Evolutionary conservation across 306 rosid species (phyloP).

Genomic region (Benincasa hispida): DNA sequence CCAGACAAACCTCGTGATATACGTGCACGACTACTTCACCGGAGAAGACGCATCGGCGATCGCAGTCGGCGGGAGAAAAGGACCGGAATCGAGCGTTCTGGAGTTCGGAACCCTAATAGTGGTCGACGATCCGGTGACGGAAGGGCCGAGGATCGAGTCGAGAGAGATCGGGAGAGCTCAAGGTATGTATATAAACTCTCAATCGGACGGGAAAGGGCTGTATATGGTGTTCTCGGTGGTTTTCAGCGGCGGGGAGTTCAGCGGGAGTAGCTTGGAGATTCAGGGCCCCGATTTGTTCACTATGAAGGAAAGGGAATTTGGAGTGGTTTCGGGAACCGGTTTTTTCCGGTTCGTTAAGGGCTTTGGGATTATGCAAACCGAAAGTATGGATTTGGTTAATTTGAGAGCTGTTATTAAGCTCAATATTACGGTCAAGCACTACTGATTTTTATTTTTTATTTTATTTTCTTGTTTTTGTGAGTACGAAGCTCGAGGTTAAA

Average conservation of each 20-base stretch:
- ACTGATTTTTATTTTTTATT: neutral
- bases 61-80: conserved; percentile 33
- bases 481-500: too few species aligned
- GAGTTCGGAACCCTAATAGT: conserved; percentile 40
- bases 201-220: conserved; percentile 34
- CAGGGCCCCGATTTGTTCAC: conserved; percentile 39
- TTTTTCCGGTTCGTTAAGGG: conserved; percentile 26
- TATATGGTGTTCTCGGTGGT: conserved; percentile 43
- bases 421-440: conserved; percentile 38
- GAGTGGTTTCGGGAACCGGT: conserved; percentile 55
- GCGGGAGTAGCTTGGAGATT: conserved; percentile 47
- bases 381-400: conserved; percentile 32
- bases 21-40: conserved; percentile 53
- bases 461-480: too few species aligned
- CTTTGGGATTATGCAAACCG: conserved; percentile 41
- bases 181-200: conserved; percentile 45
- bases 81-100: conserved; percentile 29
- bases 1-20: conserved; percentile 44
- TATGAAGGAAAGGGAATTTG: conserved; percentile 28
- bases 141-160: conserved; percentile 29
- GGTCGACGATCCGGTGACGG: conserved; percentile 46
- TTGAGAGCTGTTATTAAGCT: conserved; percentile 41
- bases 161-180: conserved; percentile 41
- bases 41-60: conserved; percentile 20
- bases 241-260: conserved; percentile 32